Evolutionary conservation across 2,329 filamentous ascomycete species (phyloP), one percentile per base, ranked within the genome.

Genomic region (Calonectria leucothoes): DNA sequence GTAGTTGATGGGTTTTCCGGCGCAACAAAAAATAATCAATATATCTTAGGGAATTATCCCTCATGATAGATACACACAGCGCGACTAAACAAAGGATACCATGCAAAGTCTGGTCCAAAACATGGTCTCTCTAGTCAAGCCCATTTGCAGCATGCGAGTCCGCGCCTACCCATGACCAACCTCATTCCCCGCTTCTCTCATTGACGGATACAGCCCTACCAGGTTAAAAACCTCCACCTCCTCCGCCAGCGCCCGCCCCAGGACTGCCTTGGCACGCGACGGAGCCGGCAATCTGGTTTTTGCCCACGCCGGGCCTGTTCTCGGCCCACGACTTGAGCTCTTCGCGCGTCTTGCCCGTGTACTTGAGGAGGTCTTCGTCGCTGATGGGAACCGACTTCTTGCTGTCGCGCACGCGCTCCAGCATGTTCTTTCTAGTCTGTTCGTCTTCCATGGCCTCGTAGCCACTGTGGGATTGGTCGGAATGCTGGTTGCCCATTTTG

Each of bases 281-380:
- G 6, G 76, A 83, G 8, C 85, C 84, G 5, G 85, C 84, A 25
- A 83, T 77, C 69, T 85, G 84, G 69, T 87, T 86, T 66, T 81
- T 83, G 42, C 80, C 86, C 6, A 87, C 85, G 20, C 84, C 85
- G 1, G 86, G 85, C 31, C 81, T 77, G 5, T 78, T 79, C 29
- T 82, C 83, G n/a, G 83, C 82, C 85, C 85, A 86, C 3, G 77
- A 39, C 27, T 81, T 78, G 66, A 87, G 79, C 76, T 84, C 79
- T 2, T 79, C 80, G 48, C 82, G 82, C 35, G 77, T 78, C 75
- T 82, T 86, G 77, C 86, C 85, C 39, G 85, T 86, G 81, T 86
- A 85, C 73, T 85, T 86, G 33, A 80, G 64, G 33, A 87, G 75
- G 73, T 86, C 85, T 14, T 84, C 84, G 71, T 87, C 85, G 74